These are phyloP conservation scores for Paradendryphiella salina DNA, from an alignment of 2,329 filamentous ascomycete species.

Conservation along the genomic window DNA sequence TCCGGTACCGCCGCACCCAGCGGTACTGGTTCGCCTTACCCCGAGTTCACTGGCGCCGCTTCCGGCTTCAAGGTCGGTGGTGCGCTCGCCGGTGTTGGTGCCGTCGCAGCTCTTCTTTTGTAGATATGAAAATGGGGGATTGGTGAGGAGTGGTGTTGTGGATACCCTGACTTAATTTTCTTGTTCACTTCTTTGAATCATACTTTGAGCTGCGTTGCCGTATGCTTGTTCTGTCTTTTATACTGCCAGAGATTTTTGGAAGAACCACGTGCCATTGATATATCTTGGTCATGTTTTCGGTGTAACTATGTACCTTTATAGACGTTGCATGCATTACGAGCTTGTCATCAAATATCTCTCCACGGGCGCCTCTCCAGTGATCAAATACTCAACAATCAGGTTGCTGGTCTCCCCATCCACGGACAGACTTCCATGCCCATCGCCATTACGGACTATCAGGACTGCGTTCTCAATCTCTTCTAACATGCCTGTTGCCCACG, in stretches of 20 bases:
- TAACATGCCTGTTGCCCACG: slow-evolving; percentile 29
- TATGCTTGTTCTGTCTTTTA: neutral
- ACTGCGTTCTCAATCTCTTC: slow-evolving; percentile 39
- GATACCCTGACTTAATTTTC: slow-evolving; percentile 4
- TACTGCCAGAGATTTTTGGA: neutral
- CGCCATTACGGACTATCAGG: slow-evolving; percentile 48
- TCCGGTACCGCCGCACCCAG: slow-evolving; percentile 26
- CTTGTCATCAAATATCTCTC: slow-evolving; percentile 1
- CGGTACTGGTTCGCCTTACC: slow-evolving; percentile 28
- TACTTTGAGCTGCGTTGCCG: slow-evolving; percentile 3
- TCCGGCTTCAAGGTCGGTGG: slow-evolving; percentile 35
- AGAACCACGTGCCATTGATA: neutral
- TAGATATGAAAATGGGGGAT: slow-evolving; percentile 22
- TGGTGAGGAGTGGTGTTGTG: neutral
- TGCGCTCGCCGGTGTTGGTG: slow-evolving; percentile 42
- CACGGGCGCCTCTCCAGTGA: slow-evolving; percentile 25
- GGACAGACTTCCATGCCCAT: slow-evolving; percentile 48
- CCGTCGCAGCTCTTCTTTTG: slow-evolving; percentile 43
- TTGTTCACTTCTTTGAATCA: neutral
- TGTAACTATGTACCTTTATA: neutral
- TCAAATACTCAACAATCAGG: slow-evolving; percentile 41
- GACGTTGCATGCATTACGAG: neutral
- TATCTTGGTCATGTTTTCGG: neutral
- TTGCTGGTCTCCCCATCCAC: slow-evolving; percentile 39
- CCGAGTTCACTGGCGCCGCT: slow-evolving; percentile 43